Conservation (phyloP, 1,284 basidiomycete species). For the Ceratobasidium sp. region DNA sequence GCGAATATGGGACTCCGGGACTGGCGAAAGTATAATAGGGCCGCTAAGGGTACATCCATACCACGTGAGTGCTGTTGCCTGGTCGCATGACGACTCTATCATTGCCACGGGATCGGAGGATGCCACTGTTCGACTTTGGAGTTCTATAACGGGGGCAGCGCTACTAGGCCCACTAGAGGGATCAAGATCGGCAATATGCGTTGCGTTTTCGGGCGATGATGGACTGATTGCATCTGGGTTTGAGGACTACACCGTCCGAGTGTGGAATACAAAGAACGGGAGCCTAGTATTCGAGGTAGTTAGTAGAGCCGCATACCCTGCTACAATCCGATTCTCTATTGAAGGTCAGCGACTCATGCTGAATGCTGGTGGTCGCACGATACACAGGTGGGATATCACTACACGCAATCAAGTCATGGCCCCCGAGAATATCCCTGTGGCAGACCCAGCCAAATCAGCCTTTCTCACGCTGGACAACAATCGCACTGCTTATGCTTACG, state of each 20-base stretch:
- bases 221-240: neutral
- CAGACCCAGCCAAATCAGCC: too few species aligned
- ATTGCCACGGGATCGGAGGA: conserved; percentile 15
- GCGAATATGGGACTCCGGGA: neutral
- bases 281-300: too few species aligned
- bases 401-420: too few species aligned
- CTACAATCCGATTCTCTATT: too few species aligned
- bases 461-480: too few species aligned
- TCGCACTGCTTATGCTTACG: too few species aligned
- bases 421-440: too few species aligned
- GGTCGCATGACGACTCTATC: conserved; percentile 5
- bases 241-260: neutral
- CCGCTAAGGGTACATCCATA: conserved; percentile 46
- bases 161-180: neutral
- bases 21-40: neutral
- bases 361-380: too few species aligned
- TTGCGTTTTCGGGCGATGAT: conserved; percentile 29
- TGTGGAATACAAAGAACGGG: neutral
- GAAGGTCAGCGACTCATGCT: too few species aligned
- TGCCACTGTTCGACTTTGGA: neutral
- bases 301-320: too few species aligned
- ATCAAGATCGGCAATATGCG: neutral
- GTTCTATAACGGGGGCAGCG: neutral
- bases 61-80: neutral
- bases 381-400: too few species aligned